Evolutionary conservation across 1,139 yeast species (phyloP), one percentile per base, ranked within the genome.

Genomic region (Spathaspora sp.): DNA sequence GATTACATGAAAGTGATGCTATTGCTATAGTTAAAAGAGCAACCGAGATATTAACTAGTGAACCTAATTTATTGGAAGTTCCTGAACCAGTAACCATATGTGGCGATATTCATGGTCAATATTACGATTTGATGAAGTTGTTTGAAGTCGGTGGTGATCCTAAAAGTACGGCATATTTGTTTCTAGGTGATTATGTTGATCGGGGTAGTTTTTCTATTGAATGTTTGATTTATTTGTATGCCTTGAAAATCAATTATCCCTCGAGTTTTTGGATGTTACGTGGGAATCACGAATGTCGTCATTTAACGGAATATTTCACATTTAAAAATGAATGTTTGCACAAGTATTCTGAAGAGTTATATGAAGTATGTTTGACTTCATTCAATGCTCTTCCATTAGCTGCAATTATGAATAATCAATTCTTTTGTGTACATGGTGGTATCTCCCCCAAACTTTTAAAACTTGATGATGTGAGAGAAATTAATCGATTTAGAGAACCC

Each of bases 361-460:
- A 90, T 63, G 87, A 86, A 49, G 87, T 84, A 33, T 82, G 91
- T 54, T 78, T 93, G 63, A 73, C 74, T 33, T 86, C 96, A 7
- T 93, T 93, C 67, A 89, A 90, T 62, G 82, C 95, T 1, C 72
- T 93, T 51, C 98, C 99, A 1, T 74, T 93, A 55, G 97, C 96
- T 1, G 98, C 98, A 0, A 74, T 93, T 34, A 88, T 93, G 95
- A 91, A 91, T 69, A 84, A 85, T 53, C 98, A 93, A 65, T 91
- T 93, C 57, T 86, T 93, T 64, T 93, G 99, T 67, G 96, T 91
- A 43, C 99, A 91, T 64, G 99, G 98, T 46, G 98, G 98, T n/a
- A 74, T 91, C 18, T 88, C 96, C 11, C 97, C 97, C 2, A 95
- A 89, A 47, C 70, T 91, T 53, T 79, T 75, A 50, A 72, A 84